A percentile compares a stretch with the other conserved stretches of the same genome.
These are phyloP conservation scores for Verticillium nubilum DNA, from an alignment of 2,329 filamentous ascomycete genomes.

Conservation along the genomic window DNA sequence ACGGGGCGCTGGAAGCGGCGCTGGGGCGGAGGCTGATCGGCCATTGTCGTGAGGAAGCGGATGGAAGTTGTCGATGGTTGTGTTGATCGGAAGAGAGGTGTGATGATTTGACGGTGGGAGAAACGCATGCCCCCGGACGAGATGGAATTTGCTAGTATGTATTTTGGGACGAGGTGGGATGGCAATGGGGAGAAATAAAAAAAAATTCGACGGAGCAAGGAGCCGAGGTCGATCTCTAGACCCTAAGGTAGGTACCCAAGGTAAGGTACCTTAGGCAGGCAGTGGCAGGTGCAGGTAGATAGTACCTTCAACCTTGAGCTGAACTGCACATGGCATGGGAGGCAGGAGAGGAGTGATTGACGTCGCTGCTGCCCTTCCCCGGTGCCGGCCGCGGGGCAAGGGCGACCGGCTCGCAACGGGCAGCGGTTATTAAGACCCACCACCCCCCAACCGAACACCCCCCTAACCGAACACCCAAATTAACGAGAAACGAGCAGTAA, in stretches of 20 bases:
- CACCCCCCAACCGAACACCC: too few species aligned
- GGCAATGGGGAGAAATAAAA: not conserved
- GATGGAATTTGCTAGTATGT: too few species aligned
- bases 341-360: not conserved
- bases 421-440: not conserved
- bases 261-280: not conserved
- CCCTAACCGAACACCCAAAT: too few species aligned
- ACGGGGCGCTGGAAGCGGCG: conserved; percentile 12
- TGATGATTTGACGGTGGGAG: not conserved
- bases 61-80: not conserved
- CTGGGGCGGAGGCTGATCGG: conserved; percentile 2
- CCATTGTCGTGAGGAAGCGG: conserved; percentile 3
- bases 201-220: not conserved
- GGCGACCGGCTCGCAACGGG: not conserved
- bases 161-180: not conserved
- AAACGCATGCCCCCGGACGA: not conserved
- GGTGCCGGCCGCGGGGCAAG: not conserved
- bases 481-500: too few species aligned
- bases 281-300: not conserved
- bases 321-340: not conserved
- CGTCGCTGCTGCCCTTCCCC: not conserved
- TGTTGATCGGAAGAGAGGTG: not conserved
- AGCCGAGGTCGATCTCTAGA: not conserved
- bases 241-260: not conserved
- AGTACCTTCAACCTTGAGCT: too few species aligned